Conservation (phyloP, 331 rosid species). For the Erythrophleum ivorense region DNA sequence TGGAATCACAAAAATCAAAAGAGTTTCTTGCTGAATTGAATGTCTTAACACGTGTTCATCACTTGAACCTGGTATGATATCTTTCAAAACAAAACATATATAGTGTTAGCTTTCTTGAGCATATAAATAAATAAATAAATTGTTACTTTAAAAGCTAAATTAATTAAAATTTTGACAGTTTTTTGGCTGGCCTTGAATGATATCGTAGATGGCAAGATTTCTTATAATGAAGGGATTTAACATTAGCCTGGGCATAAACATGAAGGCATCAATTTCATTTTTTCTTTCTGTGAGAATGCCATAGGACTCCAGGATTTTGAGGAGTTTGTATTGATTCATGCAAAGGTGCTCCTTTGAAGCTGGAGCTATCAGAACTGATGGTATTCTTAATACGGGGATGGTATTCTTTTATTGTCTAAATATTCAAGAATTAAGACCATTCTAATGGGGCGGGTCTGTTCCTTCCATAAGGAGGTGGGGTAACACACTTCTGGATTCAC, state of each 20-base stretch:
- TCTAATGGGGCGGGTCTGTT: too few species aligned
- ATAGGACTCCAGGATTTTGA: too few species aligned
- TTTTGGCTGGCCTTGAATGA: not conserved
- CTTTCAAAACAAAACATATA: not conserved
- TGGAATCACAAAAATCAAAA: conserved; percentile 90
- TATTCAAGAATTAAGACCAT: too few species aligned
- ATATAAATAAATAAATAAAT: not conserved
- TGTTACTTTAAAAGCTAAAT: not conserved
- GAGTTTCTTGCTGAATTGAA: conserved; percentile 92
- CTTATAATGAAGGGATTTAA: not conserved
- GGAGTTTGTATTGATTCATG: too few species aligned
- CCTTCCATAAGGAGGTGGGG: too few species aligned
- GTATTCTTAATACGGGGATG: too few species aligned
- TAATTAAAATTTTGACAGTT: not conserved
- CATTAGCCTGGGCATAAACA: not conserved
- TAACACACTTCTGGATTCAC: too few species aligned
- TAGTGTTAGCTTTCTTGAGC: not conserved
- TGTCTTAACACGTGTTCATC: conserved; percentile 91
- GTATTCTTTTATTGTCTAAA: too few species aligned
- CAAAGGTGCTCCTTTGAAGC: too few species aligned
- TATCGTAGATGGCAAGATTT: not conserved
- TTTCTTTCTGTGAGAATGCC: too few species aligned
- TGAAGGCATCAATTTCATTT: not conserved
- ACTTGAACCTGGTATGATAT: conserved; percentile 83
- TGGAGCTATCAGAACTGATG: too few species aligned